These are phyloP conservation scores for Fusarium sp. DNA, from an alignment of 2,329 filamentous ascomycete species.

Conservation along the genomic window DNA sequence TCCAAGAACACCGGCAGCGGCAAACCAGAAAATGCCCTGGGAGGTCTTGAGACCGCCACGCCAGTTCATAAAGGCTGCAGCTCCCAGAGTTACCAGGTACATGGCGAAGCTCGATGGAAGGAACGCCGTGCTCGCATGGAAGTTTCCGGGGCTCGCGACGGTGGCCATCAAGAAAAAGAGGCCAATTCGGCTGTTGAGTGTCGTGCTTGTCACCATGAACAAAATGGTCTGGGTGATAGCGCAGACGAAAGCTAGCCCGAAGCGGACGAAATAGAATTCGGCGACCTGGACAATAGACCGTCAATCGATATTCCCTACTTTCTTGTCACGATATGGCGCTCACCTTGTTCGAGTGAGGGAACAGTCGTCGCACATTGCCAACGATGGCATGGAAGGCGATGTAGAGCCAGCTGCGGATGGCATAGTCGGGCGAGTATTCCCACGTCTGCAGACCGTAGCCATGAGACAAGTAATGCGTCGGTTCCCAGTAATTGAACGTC, in stretches of 20 bases:
- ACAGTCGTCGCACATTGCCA: slow-evolving; percentile 72
- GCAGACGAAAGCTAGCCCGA: slow-evolving; percentile 78
- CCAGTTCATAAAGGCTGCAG: slow-evolving; percentile 92
- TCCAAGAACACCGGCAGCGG: slow-evolving; percentile 83
- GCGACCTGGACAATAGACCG: slow-evolving; percentile 49
- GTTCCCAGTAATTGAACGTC: slow-evolving; percentile 99
- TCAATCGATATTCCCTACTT: too few relatives aligned
- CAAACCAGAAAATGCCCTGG: slow-evolving; percentile 90
- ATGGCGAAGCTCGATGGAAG: slow-evolving; percentile 96
- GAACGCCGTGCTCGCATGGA: slow-evolving; percentile 87
- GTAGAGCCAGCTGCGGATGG: slow-evolving; percentile 96
- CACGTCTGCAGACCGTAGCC: slow-evolving; percentile 96
- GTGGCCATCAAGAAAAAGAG: slow-evolving; percentile 84
- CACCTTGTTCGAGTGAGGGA: slow-evolving; percentile 69
- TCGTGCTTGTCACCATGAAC: slow-evolving; percentile 79
- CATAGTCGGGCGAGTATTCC: slow-evolving; percentile 97
- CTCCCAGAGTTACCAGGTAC: slow-evolving; percentile 89
- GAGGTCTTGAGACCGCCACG: slow-evolving; percentile 81
- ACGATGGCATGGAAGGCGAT: slow-evolving; percentile 80
- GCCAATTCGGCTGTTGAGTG: slow-evolving; percentile 84
- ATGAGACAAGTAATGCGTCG: slow-evolving; percentile 91
- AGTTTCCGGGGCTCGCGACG: slow-evolving; percentile 88
- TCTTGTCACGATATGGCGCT: too few relatives aligned
- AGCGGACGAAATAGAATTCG: slow-evolving; percentile 91
- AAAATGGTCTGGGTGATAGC: slow-evolving; percentile 85